A percentile compares a stretch with the other conserved stretches of the same genome.
Evolutionary conservation across 2,329 filamentous ascomycete genomes (phyloP).

Genomic region (Biscogniauxia mediterranea): DNA sequence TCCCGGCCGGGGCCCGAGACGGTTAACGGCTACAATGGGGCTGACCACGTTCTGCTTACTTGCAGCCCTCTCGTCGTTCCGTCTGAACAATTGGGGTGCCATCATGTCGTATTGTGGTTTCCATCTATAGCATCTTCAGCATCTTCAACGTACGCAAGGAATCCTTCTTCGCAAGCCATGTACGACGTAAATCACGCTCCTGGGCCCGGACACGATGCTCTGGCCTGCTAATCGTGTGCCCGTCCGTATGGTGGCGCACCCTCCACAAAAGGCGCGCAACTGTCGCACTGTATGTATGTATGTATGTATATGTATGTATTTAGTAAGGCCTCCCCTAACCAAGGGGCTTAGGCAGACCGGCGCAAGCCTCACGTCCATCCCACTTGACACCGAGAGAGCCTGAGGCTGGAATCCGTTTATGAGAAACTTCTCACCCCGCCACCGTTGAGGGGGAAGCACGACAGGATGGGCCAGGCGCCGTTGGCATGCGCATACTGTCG

Average conservation of each 20-base stretch:
- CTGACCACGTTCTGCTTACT: not conserved
- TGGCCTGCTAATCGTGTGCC: not conserved
- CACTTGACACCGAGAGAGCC: not conserved
- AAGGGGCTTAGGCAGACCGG: not conserved
- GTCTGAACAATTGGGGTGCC: not conserved
- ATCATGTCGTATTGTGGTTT: not conserved
- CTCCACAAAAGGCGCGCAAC: not conserved
- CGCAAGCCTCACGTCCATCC: not conserved
- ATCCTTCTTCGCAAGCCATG: not conserved
- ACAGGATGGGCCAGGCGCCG: too few species aligned
- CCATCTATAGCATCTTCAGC: not conserved
- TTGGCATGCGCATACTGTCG: not conserved
- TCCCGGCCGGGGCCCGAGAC: too few species aligned
- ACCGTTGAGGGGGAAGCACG: not conserved
- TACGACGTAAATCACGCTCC: not conserved
- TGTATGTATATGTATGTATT: too few species aligned
- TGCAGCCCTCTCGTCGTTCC: not conserved
- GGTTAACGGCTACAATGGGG: too few species aligned
- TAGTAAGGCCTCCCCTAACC: too few species aligned
- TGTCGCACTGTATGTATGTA: not conserved
- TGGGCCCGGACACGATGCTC: not conserved
- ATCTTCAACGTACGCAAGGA: not conserved
- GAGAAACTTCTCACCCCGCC: not conserved
- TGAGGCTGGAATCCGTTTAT: not conserved
- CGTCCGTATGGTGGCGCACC: not conserved